A percentile compares a stretch with the other conserved stretches of the same genome.
Evolutionary conservation across 345 rosid genomes (phyloP).

Genomic region (Pugionium cornutum): DNA sequence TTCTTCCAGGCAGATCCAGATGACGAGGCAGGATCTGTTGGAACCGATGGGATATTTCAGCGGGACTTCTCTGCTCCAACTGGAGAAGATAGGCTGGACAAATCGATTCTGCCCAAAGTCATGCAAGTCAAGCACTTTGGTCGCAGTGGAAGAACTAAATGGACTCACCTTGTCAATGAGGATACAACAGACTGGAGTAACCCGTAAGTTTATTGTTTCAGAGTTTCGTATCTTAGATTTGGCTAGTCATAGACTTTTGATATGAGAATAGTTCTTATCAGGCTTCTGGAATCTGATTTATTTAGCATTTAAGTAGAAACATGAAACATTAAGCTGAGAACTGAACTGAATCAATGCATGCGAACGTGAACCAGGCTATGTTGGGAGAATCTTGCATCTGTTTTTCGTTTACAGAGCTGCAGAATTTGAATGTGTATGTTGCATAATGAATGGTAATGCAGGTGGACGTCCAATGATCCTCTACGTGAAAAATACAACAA

Average conservation of each 20-base stretch:
- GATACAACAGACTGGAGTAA: constrained; percentile 64
- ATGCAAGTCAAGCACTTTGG: constrained; percentile 71
- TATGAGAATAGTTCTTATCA: neutral
- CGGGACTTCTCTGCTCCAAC: constrained; percentile 69
- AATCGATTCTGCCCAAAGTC: constrained; percentile 50
- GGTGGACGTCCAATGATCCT: constrained; percentile 70
- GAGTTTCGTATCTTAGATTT: neutral
- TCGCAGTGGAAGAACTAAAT: constrained; percentile 67
- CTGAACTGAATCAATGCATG: neutral
- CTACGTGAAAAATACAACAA: constrained; percentile 74
- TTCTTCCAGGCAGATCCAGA: constrained; percentile 43
- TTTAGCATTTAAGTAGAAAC: constrained; percentile 20
- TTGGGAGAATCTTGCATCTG: no score
- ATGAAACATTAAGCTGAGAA: neutral
- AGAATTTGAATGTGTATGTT: constrained; percentile 25
- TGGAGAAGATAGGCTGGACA: constrained; percentile 68
- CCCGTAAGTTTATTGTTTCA: constrained; percentile 55
- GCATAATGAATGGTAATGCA: constrained; percentile 37
- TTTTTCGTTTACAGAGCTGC: neutral
- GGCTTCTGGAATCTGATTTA: constrained; percentile 16
- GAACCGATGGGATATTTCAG: constrained; percentile 38
- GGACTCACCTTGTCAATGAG: constrained; percentile 75
- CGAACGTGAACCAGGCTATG: neutral
- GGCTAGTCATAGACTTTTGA: constrained; percentile 14
- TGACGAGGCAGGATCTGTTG: constrained; percentile 41